These are phyloP conservation scores for Sporothrix phasma DNA, from an alignment of 2,329 filamentous ascomycete genomes.

Conservation along the genomic window DNA sequence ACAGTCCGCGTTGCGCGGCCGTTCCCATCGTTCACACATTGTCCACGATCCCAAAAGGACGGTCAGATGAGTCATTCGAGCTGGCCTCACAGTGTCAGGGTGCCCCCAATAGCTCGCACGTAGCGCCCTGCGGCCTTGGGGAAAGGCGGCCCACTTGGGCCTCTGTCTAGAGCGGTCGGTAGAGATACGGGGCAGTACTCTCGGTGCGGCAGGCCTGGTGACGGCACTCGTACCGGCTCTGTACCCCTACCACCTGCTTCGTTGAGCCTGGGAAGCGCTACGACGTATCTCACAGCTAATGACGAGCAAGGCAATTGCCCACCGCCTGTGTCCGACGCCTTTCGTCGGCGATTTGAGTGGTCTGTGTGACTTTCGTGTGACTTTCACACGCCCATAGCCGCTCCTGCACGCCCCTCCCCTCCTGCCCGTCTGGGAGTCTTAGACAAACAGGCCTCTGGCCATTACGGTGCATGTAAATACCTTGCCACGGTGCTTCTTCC, in stretches of 20 bases:
- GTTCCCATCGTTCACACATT: neutral
- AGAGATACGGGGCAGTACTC: constrained; percentile 1
- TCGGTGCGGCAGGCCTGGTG: neutral
- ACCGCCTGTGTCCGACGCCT: constrained; percentile 10
- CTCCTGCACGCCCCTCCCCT: neutral
- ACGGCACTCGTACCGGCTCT: neutral
- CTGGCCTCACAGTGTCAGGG: neutral
- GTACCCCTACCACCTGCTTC: constrained; percentile 4
- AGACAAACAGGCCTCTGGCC: neutral
- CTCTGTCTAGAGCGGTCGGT: constrained; percentile 1
- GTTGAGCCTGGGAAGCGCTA: too few relatives aligned
- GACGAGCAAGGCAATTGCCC: constrained; percentile 18
- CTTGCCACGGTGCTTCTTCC: constrained; percentile 9
- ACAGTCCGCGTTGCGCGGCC: too few relatives aligned
- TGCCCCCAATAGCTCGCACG: neutral
- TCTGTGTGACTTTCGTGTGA: neutral
- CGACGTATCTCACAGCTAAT: too few relatives aligned
- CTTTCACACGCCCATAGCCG: neutral
- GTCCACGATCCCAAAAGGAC: neutral
- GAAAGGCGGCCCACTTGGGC: constrained; percentile 2
- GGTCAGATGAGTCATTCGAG: constrained; percentile 4
- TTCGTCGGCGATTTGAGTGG: constrained; percentile 12
- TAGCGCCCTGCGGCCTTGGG: constrained; percentile 4
- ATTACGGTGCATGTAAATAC: constrained; percentile 10
- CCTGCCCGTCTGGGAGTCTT: neutral